These are phyloP conservation scores for Hibiscus syriacus DNA, from an alignment of 345 rosid species.

Conservation along the genomic window DNA sequence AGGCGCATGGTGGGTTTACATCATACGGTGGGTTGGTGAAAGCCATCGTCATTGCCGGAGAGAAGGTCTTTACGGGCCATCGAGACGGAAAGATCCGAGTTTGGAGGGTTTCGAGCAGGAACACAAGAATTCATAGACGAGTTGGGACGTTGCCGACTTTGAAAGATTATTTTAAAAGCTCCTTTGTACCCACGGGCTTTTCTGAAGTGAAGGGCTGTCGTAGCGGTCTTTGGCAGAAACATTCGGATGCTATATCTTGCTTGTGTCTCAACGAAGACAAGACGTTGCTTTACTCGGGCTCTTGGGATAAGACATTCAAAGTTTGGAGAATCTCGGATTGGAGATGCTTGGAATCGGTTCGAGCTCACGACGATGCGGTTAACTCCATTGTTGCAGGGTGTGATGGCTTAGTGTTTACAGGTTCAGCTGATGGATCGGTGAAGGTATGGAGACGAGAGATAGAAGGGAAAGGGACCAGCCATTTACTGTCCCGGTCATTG, in stretches of 20 bases:
- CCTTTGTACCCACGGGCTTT: slow-evolving; percentile 55
- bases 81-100: slow-evolving; percentile 89
- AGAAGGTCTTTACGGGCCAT: slow-evolving; percentile 69
- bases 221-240: slow-evolving; percentile 46
- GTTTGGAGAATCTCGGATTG: slow-evolving; percentile 69
- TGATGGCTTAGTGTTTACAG: slow-evolving; percentile 77
- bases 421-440: slow-evolving; percentile 79
- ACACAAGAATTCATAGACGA: slow-evolving; percentile 40
- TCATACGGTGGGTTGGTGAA: slow-evolving; percentile 57
- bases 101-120: slow-evolving; percentile 54
- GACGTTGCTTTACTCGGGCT: slow-evolving; percentile 55
- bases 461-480: slow-evolving; percentile 83
- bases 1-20: no score
- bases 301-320: slow-evolving; percentile 89
- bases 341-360: slow-evolving; percentile 65
- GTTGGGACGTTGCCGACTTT: slow-evolving; percentile 60
- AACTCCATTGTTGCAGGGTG: slow-evolving; percentile 64
- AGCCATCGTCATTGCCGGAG: slow-evolving; percentile 64
- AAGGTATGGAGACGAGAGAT: slow-evolving; percentile 87
- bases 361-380: slow-evolving; percentile 77
- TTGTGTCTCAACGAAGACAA: slow-evolving; percentile 64
- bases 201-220: slow-evolving; percentile 38
- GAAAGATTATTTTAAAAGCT: slow-evolving; percentile 39
- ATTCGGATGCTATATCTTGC: slow-evolving; percentile 75
- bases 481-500: slow-evolving; percentile 69